Base-by-base conservation (phyloP, 306 rosid species). In the Vicia villosa region DNA sequence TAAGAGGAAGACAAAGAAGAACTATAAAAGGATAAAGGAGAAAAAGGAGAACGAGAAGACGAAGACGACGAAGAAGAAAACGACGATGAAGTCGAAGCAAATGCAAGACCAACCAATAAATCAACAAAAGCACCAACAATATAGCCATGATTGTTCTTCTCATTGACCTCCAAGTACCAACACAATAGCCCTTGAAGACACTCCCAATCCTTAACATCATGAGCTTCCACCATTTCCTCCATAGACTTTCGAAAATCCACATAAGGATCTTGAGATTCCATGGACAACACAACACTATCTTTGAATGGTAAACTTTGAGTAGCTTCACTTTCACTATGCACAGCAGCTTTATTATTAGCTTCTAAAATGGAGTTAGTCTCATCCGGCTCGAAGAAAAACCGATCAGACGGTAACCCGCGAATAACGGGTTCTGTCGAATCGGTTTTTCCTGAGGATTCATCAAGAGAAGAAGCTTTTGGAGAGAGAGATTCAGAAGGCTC, bases 151-250 rank as follows among this genome's bases (percentile, higher is more conserved):
- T 85, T 93, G 47, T 19, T 55, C 56, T 85, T 85, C 0, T 76
- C 90, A 55, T 93, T 90, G 4, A 81, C 84, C 70, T 46, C 85
- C 89, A 93, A 78, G 67, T 90, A 93, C 81, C 98, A 93, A 66
- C 84, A 63, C 37, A 93, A 46, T 52, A 93, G 96, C 75, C 83
- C 81, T 40, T 93, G 94, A 7, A 93, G 88, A 30, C 81, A 68
- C 22, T 90, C 92, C 90, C 88, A 86, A 9, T 86, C 88, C 30
- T 84, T 85, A 42, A 93, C 81, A 0, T 78, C 89, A 22, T 77
- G 88, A 45, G 98, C 91, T 54, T 86, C 92, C 5, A 93, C 92
- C 89, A 93, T 93, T 66, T 90, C 98, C 73, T 90, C 89, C 98
- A 93, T 93, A 13, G 98, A 93, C 54, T 73, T 82, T 46, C 87